Evolutionary conservation across 2,329 filamentous ascomycete genomes (phyloP), one percentile per base, ranked within the genome.

Genomic region (Pestalotiopsis sp.): DNA sequence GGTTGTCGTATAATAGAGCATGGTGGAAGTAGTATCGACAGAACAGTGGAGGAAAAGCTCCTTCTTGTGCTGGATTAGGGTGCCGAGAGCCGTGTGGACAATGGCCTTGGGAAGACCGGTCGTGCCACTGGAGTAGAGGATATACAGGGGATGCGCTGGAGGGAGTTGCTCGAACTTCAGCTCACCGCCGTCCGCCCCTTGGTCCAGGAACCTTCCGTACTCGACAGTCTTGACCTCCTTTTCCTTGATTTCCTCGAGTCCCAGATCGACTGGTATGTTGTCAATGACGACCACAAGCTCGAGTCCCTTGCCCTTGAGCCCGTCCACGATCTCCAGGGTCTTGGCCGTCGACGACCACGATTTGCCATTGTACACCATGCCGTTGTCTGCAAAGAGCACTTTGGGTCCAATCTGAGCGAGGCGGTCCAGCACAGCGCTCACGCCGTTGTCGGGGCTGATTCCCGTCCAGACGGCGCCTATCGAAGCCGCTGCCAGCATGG

Each of bases 1-100:
- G 12, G 92, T 94, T 3, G 95, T 98, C 1, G 94, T 97, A 82
- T 95, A 98, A 83, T 98, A 98, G 80, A 98, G 93, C 76, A 98
- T 86, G 23, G 91, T 88, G 57, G 94, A 93, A 2, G 85, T 83
- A 0, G 91, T 87, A 9, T 87, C 85, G 71, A 99, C 90, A 25
- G 94, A 94, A 78, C 92, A 93, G 78, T 98, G 95, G 3, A 98
- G 85, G 61, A 92, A 87, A 77, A 97, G 95, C 78, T 98, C 96
- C 79, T 99, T 99, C 82, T 98, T 98, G 83, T 98, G 96, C 79
- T 98, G 95, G 64, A 98, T 87, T 6, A 99, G 84, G 0, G 95
- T 98, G 6, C 96, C 96, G 13, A 96, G 87, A 0, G 94, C 91
- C 0, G 94, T 95, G 79, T 99, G 96, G 1, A 98, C 92, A 72